Percentiles rank a stretch among this genome's conserved stretches.
Conservation (phyloP, 208 protist genomes). For the Dictyostelium gargantuum region DNA sequence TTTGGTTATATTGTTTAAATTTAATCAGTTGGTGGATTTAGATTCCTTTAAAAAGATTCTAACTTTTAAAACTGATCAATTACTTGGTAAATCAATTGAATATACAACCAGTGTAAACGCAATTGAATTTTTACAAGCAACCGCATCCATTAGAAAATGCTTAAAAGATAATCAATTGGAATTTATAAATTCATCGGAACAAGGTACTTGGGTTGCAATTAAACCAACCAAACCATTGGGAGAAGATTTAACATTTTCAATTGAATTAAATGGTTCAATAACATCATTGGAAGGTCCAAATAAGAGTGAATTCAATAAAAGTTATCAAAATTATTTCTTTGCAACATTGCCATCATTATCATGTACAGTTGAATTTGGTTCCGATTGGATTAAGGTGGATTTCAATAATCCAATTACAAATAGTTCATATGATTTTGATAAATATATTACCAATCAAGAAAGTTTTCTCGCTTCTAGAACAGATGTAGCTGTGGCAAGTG, state of each 20-base stretch:
- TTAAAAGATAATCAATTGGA: too few species aligned
- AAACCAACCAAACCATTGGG: neutral
- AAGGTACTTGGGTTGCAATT: neutral
- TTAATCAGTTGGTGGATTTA: slow-evolving; percentile 2
- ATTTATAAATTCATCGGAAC: neutral
- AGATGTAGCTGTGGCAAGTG: too few species aligned
- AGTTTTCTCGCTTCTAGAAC: neutral
- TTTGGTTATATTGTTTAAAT: neutral
- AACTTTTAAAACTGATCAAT: neutral
- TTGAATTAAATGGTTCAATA: neutral
- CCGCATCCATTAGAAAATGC: too few species aligned
- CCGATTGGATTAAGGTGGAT: neutral
- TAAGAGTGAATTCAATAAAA: neutral
- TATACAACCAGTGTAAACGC: neutral
- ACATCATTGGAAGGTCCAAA: neutral
- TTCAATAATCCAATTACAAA: neutral
- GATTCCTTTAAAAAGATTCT: neutral
- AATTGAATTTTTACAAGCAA: neutral
- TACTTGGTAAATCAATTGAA: neutral
- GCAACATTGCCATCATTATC: neutral
- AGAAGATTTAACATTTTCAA: neutral
- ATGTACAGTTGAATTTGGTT: neutral
- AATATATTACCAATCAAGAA: neutral
- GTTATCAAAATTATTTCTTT: neutral
- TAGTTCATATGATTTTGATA: neutral